Base-by-base conservation (phyloP, 1,284 basidiomycete species). In the Stereum hirsutum region DNA sequence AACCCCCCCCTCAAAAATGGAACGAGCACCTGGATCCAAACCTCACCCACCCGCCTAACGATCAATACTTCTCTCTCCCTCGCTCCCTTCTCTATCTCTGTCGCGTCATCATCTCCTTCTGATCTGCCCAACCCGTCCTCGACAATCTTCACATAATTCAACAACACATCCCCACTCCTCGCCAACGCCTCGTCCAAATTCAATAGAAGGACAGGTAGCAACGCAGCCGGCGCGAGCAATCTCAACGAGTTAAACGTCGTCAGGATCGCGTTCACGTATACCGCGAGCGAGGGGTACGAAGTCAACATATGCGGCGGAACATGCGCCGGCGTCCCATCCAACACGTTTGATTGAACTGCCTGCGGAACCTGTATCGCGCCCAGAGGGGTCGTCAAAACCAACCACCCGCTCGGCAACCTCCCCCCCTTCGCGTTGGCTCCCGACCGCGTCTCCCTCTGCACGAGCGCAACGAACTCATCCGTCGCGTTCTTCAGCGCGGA, bases 231-330 rank as follows among this genome's bases (percentile, higher is more conserved):
- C 0, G 89, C 88, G 8, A 95, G 72, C 7, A 92, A 66, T 1
- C 92, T 82, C 11, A 97, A 69, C 2, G 81, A 69, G 60, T 97
- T 97, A 40, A 96, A 66, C 0, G 84, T 72, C 1, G 75, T 69
- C 4, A 92, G 68, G 26, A 92, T 63, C 0, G 78, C 72, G 57
- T 97, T 97, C 38, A 85, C 72, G 48, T 80, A 75, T 20, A 74
- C 64, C 1, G 89, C 91, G 2, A 95, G 66, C 0, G 88, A 84
- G 1, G 89, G 84, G 52, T 85, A 90, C 2, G 82, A 74, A 0
- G 81, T 70, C 26, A 94, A 63, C 17, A 81, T 61, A 12, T 77
- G 70, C 0, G 86, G 84, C 0, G 89, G 85, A 11, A 75, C 64
- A 53, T 85, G 78, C 12, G 63, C 49, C 4, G 61, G 51, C 1